Base-by-base conservation (phyloP, 257 asterid species). In the Marsdenia floribunda region DNA sequence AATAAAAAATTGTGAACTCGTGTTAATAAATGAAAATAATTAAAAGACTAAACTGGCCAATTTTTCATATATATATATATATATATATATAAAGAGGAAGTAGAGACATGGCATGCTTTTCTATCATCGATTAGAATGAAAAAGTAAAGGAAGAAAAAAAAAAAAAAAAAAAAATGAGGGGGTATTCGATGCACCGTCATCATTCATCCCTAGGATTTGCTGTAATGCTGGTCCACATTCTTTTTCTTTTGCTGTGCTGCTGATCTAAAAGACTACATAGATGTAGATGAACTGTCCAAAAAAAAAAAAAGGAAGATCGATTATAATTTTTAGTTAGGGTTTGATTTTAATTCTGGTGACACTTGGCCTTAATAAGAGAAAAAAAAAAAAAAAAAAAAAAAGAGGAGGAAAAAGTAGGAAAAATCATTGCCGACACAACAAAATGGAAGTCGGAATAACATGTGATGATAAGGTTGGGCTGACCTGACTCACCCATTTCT, bases 171-270 rank as follows among this genome's bases (percentile, higher is more conserved):
- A n/a, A n/a, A n/a, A n/a, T n/a, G n/a, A n/a, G n/a, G n/a, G 60
- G n/a, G 8, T 14, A 15, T 14, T 52, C 4, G 42, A n/a, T 15
- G 72, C 75, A 29, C 33, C 33, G 33, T 29, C 33, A 29, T 29
- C 33, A 29, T 29, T 29, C 33, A 29, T 29, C 33, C 68, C 44
- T 40, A 70, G 22, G 44, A 33, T 29, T 21, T 47, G 61, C 65
- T 60, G 67, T 52, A 50, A 18, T 50, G 49, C 13, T 73, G 73
- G 26, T 75, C 80, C 81, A 44, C 50, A n/a, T 63, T 63, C 18
- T 14, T 63, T 52, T 16, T 42, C 6, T 63, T 33, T 63, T 40
- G 6, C 8, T 2, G 10, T 42, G 68, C 40, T 60, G 21, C 12
- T 33, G 44, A 29, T 61, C 46, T 1, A 63, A 63, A 63, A 63